A percentile compares a stretch with the other conserved stretches of the same genome.
Evolutionary conservation across 257 asterid genomes (phyloP).

Genomic region (Plantago ovata): DNA sequence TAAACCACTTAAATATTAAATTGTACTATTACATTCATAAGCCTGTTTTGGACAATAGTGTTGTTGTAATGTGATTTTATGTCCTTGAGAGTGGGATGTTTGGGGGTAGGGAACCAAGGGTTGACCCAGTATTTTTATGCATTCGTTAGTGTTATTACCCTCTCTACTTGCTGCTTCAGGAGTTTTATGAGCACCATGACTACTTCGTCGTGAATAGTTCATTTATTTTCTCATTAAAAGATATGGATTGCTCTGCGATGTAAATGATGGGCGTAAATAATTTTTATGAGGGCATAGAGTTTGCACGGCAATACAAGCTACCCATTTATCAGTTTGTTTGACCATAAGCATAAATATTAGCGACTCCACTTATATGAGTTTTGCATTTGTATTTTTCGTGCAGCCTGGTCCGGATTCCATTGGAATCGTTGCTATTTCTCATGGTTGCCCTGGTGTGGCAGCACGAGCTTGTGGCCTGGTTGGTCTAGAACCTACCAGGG

Average conservation of each 20-base stretch:
- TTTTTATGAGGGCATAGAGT: not conserved
- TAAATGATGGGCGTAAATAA: not conserved
- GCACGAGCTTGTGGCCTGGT: conserved; percentile 96
- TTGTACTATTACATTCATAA: not conserved
- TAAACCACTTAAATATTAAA: not conserved
- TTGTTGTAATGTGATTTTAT: too few relatives aligned
- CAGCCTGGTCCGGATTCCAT: conserved; percentile 99
- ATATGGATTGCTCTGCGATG: not conserved
- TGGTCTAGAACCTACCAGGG: conserved; percentile 91
- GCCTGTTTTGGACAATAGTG: not conserved
- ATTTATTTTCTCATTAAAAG: not conserved
- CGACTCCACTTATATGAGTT: conserved; percentile 2
- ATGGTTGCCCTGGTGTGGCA: conserved; percentile 97
- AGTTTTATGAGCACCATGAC: not conserved
- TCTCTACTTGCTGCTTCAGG: too few relatives aligned
- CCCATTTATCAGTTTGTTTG: not conserved
- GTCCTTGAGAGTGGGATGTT: too few relatives aligned
- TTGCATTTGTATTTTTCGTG: conserved; percentile 16
- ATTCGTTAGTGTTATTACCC: too few relatives aligned
- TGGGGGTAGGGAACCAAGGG: too few relatives aligned
- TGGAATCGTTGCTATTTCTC: conserved; percentile 98
- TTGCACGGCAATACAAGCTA: not conserved
- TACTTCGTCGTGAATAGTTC: not conserved
- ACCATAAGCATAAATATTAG: conserved; percentile 12
- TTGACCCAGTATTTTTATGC: too few relatives aligned